Evolutionary conservation across 2,329 filamentous ascomycete species (phyloP).

Genomic region (Sporothrix euskadiensis): DNA sequence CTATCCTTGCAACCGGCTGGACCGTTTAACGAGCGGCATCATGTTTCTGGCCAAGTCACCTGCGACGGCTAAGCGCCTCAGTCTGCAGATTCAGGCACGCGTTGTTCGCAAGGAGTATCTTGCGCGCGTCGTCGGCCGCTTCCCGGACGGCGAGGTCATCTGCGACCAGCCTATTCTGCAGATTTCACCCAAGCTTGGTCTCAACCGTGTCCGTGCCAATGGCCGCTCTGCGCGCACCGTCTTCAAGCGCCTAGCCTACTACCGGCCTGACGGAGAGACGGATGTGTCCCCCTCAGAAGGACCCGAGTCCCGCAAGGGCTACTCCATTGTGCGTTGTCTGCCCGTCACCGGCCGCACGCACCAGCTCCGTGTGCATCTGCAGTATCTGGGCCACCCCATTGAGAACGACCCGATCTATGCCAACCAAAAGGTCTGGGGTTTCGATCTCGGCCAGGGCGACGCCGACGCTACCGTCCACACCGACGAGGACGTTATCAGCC

Average conservation of each 20-base stretch:
- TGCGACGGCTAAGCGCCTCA: conserved; percentile 74
- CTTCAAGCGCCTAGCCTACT: conserved; percentile 91
- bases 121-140: conserved; percentile 84
- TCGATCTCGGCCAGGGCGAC: conserved; percentile 68
- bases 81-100: conserved; percentile 72
- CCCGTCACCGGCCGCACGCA: conserved; percentile 93
- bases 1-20: conserved; percentile 84
- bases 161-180: conserved; percentile 92
- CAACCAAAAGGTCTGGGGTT: conserved; percentile 88
- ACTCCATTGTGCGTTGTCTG: conserved; percentile 91
- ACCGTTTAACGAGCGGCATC: conserved; percentile 89
- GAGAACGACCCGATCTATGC: conserved; percentile 98
- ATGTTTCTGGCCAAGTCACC: conserved; percentile 96
- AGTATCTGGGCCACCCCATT: conserved; percentile 92
- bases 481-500: conserved; percentile 86
- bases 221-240: conserved; percentile 89
- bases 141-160: conserved; percentile 86
- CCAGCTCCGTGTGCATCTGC: conserved; percentile 90
- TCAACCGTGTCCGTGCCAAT: conserved; percentile 91
- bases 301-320: conserved; percentile 55
- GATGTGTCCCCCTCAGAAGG: not conserved
- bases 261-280: conserved; percentile 42
- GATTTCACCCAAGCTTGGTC: conserved; percentile 90
- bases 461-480: conserved; percentile 67
- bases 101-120: conserved; percentile 95